Base-by-base conservation (phyloP, 805 yeast species). In the Naumovozyma baii region DNA sequence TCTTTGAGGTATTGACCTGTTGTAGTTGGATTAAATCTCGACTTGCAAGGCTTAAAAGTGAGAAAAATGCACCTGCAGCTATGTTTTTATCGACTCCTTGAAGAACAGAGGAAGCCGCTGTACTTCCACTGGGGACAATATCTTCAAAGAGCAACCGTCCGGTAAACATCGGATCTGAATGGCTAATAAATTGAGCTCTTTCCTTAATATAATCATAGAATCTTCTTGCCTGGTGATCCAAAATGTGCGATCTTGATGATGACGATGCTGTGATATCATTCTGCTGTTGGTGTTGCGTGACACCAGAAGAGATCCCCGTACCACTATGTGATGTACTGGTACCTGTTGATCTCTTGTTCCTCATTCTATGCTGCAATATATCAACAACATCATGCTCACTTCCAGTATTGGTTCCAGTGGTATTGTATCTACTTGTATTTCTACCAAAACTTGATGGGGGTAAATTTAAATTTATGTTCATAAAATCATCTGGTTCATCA, bases 361-460 rank as follows among this genome's bases (percentile, higher is more conserved):
- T 39, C 25, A 42, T 41, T 44, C 44, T 46, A 12, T 39, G 41
- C 20, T 46, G 40, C n/a, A 57, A 41, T 10, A 44, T 46, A 28
- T 54, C 58, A 12, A 54, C 42, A 2, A 51, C 49, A 25, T 52
- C 57, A n/a, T 41, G 41, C 14, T 48, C 37, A 12, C 15, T 8
- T 12, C 31, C 15, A 5, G 31, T 12, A 8, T 5, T 5, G 17
- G 39, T 36, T 8, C 42, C 43, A 18, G 36, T 45, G n/a, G 52
- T 49, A 2, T 44, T 34, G 18, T 41, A 49, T 25, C 58, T 47
- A 5, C 52, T 54, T 2, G 36, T 25, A 28, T 38, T 36, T 29
- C 57, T 42, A 3, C 61, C 63, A 34, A 54, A 49, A 36, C 62
- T 57, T 10, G 64, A 59, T 5, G 64, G 57, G 1, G 62, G 61